phyloP scores from a whole-genome alignment of 805 yeast genomes.

The Pichia paraexigua region DNA sequence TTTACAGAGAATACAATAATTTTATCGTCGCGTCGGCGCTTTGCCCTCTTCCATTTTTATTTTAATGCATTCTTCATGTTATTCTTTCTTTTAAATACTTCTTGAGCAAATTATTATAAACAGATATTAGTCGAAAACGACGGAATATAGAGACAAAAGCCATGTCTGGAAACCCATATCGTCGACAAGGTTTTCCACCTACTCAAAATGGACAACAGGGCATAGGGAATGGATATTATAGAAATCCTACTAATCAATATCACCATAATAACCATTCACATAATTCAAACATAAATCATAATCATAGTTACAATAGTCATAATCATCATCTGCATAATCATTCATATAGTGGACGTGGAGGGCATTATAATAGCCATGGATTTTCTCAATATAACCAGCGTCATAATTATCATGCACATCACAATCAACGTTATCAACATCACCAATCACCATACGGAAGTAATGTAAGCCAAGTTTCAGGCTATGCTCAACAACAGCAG shows the following conservation, averaged over 20 bases:
- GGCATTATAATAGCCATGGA: neutral
- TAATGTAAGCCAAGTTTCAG: neutral
- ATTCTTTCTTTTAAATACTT: neutral
- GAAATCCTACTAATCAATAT: slow-evolving; percentile 4
- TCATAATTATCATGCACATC: slow-evolving; percentile 1
- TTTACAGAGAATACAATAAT: neutral
- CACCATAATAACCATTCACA: slow-evolving; percentile 1
- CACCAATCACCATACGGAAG: neutral
- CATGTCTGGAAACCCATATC: slow-evolving; percentile 7
- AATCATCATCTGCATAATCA: neutral
- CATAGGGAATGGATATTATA: slow-evolving; percentile 6
- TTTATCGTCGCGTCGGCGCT: neutral
- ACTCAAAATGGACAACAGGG: neutral
- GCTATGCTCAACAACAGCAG: neutral
- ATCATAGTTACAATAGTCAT: neutral
- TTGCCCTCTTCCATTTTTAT: neutral
- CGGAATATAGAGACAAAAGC: neutral
- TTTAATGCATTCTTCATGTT: too few relatives aligned
- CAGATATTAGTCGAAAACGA: too few relatives aligned
- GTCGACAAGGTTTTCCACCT: slow-evolving; percentile 1
- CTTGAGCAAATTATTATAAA: too few relatives aligned
- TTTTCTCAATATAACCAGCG: slow-evolving; percentile 1
- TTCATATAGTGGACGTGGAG: neutral
- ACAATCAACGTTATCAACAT: neutral
- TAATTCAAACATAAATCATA: neutral